A percentile compares a stretch with the other conserved stretches of the same genome.
phyloP scores from a whole-genome alignment of 257 asterid species.

The Petunia axillaris region DNA sequence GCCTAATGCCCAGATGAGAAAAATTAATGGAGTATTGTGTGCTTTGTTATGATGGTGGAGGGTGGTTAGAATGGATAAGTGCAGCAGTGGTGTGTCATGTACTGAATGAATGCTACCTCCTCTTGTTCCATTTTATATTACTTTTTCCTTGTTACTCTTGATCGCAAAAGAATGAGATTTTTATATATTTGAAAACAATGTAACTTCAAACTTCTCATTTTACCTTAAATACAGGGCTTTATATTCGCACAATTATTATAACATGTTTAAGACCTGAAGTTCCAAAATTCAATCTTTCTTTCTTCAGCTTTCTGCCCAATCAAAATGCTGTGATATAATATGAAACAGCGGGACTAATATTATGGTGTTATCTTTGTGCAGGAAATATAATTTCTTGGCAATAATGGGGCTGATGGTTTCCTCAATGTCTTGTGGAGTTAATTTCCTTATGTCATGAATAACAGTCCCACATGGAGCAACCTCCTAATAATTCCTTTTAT shows the following conservation, averaged over 20 bases:
- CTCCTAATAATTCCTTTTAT: neutral
- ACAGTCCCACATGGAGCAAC: neutral
- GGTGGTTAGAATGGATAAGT: neutral
- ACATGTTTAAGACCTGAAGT: neutral
- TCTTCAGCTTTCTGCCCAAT: neutral
- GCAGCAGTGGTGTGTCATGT: neutral
- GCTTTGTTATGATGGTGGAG: neutral
- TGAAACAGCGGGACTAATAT: neutral
- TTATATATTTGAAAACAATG: neutral
- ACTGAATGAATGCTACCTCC: neutral
- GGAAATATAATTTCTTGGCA: conserved; percentile 63
- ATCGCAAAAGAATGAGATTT: neutral
- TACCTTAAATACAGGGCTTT: neutral
- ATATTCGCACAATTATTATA: neutral
- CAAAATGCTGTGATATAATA: too few relatives aligned
- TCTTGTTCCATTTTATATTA: too few relatives aligned
- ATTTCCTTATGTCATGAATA: conserved; percentile 47
- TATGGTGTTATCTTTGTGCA: conserved; percentile 40
- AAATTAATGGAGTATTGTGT: neutral
- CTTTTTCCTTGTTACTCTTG: too few relatives aligned
- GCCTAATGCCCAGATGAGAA: neutral
- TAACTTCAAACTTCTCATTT: too few relatives aligned
- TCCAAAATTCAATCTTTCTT: neutral
- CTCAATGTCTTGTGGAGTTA: conserved; percentile 65
- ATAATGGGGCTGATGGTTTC: conserved; percentile 55